These are phyloP conservation scores for Fraxinus angustifolia DNA, from an alignment of 305 asterid genomes.

Conservation along the genomic window DNA sequence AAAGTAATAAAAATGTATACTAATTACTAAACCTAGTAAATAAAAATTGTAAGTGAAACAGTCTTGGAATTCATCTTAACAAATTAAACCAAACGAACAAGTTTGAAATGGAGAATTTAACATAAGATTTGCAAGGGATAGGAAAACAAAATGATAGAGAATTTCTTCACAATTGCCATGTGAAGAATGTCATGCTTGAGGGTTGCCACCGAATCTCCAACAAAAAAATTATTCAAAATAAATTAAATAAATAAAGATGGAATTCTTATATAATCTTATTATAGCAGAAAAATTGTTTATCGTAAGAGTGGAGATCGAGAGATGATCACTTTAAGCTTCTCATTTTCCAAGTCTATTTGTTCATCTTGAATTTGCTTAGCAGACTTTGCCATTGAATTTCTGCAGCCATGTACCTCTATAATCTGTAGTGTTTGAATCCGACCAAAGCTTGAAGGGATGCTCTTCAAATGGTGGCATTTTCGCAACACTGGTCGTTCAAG, in stretches of 20 bases:
- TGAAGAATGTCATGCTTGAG: background rate
- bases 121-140: no score
- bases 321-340: background rate
- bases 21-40: no score
- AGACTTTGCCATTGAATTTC: background rate
- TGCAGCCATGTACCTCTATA: slow-evolving; percentile 7
- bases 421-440: slow-evolving; percentile 6
- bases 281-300: no score
- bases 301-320: background rate
- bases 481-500: slow-evolving; percentile 16
- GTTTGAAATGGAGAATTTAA: no score
- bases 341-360: slow-evolving; percentile 16
- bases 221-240: no score
- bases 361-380: slow-evolving; percentile 6
- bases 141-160: no score
- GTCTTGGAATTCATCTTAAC: no score
- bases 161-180: background rate
- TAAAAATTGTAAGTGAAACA: no score
- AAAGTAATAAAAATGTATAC: no score
- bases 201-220: background rate
- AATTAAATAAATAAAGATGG: background rate
- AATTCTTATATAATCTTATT: background rate
- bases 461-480: background rate
- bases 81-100: no score
- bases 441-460: slow-evolving; percentile 19